Evolutionary conservation across 805 yeast genomes (phyloP), one percentile per base, ranked within the genome.

Genomic region (Lachancea quebecensis): DNA sequence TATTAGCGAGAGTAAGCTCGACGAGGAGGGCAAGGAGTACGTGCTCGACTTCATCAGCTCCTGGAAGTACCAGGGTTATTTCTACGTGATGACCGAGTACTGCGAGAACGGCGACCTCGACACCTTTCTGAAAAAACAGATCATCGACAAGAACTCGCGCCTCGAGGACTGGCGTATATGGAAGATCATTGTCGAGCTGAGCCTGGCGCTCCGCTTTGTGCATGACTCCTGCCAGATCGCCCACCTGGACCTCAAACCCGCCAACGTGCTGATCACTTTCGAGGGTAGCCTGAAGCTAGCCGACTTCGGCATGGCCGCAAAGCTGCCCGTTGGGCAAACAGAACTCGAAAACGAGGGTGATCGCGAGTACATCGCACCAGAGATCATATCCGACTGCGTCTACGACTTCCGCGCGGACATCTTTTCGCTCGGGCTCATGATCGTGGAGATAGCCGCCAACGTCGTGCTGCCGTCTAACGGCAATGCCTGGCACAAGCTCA

Each of bases 151-250:
- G 55, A 58, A 64, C 21, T 52, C 53, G 18, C 54, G 65, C 29
- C 72, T 93, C 42, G 99, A 93, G 60, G 99, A 93, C 63, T 93
- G 96, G 84, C 76, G 99, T 55, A 90, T 91, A 35, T 93, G 99
- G 99, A 93, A 93, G 67, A 91, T 93, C 38, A 70, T 93, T 53
- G 82, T 84, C 42, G 99, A 91, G 61, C 72, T 90, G 14, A 66
- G 87, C 35, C 73, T 78, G 57, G 99, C 97, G 0, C 68, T 93
- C 48, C 73, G 78, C 52, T 89, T 79, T 60, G 81, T 93, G 39
- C 99, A 93, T 61, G 74, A 72, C 56, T 72, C 79, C 37, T 81
- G 83, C 50, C 75, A 76, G 49, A 82, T 86, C 43, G 69, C 90
- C 41, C 99, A 93, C 66, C 69, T 93, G 44, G 99, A 93, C 65